Percentiles rank a stretch among this genome's conserved stretches.
phyloP scores from a whole-genome alignment of 441 rosid species.

The Erodium trifolium region DNA sequence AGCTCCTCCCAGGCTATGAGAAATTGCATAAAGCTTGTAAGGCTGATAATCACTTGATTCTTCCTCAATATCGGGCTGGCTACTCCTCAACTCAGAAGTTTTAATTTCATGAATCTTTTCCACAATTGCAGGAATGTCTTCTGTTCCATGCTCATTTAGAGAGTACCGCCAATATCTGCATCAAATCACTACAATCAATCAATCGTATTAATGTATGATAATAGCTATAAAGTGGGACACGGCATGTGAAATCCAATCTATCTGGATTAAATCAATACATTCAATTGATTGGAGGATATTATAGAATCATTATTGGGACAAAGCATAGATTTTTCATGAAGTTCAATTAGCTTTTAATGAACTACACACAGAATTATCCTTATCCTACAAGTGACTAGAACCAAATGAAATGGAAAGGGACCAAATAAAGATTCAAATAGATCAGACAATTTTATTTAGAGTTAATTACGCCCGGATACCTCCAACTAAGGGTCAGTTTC shows the following conservation, averaged over 20 bases:
- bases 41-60: slow-evolving; percentile 52
- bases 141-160: slow-evolving; percentile 83
- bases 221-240: neutral
- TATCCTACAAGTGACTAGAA: neutral
- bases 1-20: slow-evolving; percentile 97
- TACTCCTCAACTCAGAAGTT: slow-evolving; percentile 62
- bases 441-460: too few species aligned
- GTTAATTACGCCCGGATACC: too few species aligned
- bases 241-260: neutral
- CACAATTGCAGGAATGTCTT: slow-evolving; percentile 88
- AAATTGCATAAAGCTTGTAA: slow-evolving; percentile 77
- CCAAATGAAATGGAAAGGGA: neutral
- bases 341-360: neutral
- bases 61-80: slow-evolving; percentile 45
- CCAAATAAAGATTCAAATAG: neutral
- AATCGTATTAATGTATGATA: neutral
- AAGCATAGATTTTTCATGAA: neutral
- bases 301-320: neutral
- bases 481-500: too few species aligned
- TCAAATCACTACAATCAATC: neutral
- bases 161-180: slow-evolving; percentile 88
- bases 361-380: neutral
- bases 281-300: neutral
- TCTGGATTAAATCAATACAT: neutral
- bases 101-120: slow-evolving; percentile 85